Evolutionary conservation across 805 yeast genomes (phyloP), one percentile per base, ranked within the genome.

Genomic region (Yarrowia sp.): DNA sequence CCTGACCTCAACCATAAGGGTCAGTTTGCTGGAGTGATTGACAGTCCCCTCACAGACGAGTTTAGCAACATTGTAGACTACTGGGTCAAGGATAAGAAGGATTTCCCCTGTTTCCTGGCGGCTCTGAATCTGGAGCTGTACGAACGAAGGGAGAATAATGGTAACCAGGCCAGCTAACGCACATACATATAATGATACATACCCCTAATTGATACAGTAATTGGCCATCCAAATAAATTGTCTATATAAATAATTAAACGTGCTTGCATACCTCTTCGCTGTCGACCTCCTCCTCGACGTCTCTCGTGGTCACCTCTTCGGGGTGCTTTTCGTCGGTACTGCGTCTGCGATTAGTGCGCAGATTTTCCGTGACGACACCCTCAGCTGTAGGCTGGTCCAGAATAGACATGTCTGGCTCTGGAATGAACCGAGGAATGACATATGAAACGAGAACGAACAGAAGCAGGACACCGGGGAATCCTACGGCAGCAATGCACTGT

Each of bases 401-500:
- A 2, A 81, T 66, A 1, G 74, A 72, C 63, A 93, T 73, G 61
- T 88, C 90, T 4, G 81, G 83, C 38, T 68, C 66, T 0, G 88
- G 85, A 61, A 92, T 87, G 1, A 87, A 70, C 59, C 69, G 72
- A 0, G 88, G 88, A 75, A 96, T 84, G 6, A 80, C 67, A 69
- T 84, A 79, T 12, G 90, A 83, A 0, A 84, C 75, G 21, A 87
- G 80, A 63, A 89, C 92, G 60, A 85, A 80, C 2, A 79, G 63
- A 69, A 93, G 73, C 55, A 93, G 74, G 0, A 94, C 89, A 2
- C 90, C 87, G 0, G 99, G 98, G 70, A 94, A 93, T 2, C 96
- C 98, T 31, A 93, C 90, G 0, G 98, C 97, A 0, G 94, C 98
- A 64, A 79, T 84, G 0, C 97, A 90, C 70, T 86, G 82, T 0